Percentiles rank a stretch among this genome's conserved stretches.
These are phyloP conservation scores for Cystobasidium ongulense DNA, from an alignment of 768 basidiomycete genomes.

Conservation along the genomic window DNA sequence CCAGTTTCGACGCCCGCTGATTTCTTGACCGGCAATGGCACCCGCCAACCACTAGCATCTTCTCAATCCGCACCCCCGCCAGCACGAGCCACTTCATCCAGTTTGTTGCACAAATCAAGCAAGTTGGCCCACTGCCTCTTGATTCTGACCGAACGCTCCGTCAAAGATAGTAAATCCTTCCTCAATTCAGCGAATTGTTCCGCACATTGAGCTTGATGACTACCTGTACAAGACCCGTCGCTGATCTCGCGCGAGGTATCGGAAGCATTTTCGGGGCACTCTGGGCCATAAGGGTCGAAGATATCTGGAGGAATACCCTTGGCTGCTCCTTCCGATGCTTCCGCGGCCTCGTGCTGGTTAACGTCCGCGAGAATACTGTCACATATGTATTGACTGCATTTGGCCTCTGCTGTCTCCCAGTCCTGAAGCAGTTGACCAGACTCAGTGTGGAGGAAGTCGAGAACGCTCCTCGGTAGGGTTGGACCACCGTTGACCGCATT, in stretches of 20 bases:
- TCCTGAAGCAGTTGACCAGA: neutral
- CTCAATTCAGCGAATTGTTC: neutral
- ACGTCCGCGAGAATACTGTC: neutral
- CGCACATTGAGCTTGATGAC: neutral
- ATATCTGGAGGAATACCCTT: neutral
- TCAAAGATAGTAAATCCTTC: neutral
- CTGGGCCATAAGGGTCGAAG: neutral
- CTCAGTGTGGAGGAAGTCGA: neutral
- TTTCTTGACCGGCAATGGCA: too few species aligned
- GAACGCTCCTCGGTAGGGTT: neutral
- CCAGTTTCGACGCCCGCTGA: too few species aligned
- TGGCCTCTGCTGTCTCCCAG: neutral
- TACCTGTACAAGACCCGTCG: neutral
- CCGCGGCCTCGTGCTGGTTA: neutral
- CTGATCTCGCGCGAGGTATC: neutral
- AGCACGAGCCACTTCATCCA: neutral
- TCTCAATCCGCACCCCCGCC: neutral
- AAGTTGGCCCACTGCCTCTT: constrained; percentile 1
- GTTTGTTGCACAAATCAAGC: neutral
- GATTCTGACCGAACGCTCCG: neutral
- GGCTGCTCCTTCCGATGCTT: neutral
- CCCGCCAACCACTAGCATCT: too few species aligned
- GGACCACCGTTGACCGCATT: neutral
- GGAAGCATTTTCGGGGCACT: neutral
- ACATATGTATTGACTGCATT: neutral